Evolutionary conservation across 2,329 filamentous ascomycete genomes (phyloP), one percentile per base, ranked within the genome.

Genomic region (Kalmusia sp.): DNA sequence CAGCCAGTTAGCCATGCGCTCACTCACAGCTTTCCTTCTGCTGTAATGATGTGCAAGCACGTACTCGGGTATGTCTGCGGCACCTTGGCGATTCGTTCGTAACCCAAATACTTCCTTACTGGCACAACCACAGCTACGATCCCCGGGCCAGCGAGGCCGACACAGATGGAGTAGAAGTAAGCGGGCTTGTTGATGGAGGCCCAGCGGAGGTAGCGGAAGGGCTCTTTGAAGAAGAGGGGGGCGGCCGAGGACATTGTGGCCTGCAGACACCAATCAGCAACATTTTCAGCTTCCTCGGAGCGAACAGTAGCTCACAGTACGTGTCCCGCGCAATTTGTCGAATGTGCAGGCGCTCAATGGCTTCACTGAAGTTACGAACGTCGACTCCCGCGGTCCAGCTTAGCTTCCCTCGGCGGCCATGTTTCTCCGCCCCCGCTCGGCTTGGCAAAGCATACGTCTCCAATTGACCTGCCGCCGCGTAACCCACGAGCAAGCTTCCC

Each of bases 31-130:
- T 27, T n/a, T 37, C 15, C 38, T 15, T 21, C 30, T n/a, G 7
- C 12, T 14, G 14, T 6, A 14, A n/a, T 15, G 25, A 12, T 6
- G 8, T 3, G 17, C 11, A 7, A 40, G 44, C 35, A 84, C 91
- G 75, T 85, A 98, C 93, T 85, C 55, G 95, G 95, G 82, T 98
- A 99, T 73, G 92, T 96, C 76, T 93, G 79, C 27, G 95, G 95
- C 61, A 98, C 87, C 52, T 65, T 66, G 82, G 84, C 59, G 85
- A 79, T 59, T 87, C 52, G 84, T 64, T 87, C 79, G 73, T 96
- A 92, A 65, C 93, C 93, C 52, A 96, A 76, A 59, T 70, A 71
- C 47, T 79, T 81, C 74, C 93, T 82, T 64, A 96, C 80, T 41
- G 91, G 89, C 37, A 93, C 92, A 1, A 91, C 88, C 51, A 84